phyloP scores from a whole-genome alignment of 2,329 filamentous ascomycete genomes.

The Chaetomium olivaceum region DNA sequence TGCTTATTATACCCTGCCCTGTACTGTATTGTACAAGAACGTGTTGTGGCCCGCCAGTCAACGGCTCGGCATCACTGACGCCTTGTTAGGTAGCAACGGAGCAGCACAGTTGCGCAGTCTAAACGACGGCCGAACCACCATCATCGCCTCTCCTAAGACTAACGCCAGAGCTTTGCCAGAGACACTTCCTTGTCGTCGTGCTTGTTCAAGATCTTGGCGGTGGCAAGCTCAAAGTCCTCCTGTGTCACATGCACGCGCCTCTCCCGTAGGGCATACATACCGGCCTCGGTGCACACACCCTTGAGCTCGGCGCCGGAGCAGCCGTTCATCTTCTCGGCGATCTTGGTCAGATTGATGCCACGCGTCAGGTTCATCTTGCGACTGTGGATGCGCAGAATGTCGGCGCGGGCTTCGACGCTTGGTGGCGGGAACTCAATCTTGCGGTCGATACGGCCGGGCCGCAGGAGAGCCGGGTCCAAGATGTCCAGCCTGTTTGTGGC shows the following conservation, averaged over 20 bases:
- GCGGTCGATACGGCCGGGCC: constrained; percentile 95
- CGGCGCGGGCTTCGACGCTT: constrained; percentile 91
- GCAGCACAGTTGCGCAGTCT: constrained; percentile 1
- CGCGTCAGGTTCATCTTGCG: constrained; percentile 98
- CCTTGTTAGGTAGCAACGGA: not conserved
- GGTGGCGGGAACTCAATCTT: constrained; percentile 99
- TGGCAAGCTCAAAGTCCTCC: constrained; percentile 97
- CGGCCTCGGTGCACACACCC: constrained; percentile 97
- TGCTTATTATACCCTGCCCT: not conserved
- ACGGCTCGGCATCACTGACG: not conserved
- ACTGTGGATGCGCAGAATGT: constrained; percentile 96
- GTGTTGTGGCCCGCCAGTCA: not conserved
- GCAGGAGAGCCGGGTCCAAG: constrained; percentile 87
- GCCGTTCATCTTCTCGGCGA: constrained; percentile 99
- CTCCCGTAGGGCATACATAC: constrained; percentile 96
- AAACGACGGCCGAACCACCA: not conserved
- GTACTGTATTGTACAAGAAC: not conserved
- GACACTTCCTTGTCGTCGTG: constrained; percentile 98
- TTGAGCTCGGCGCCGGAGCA: constrained; percentile 97
- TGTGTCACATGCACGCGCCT: constrained; percentile 96
- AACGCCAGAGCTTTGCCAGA: constrained; percentile 73
- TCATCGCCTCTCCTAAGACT: constrained; percentile 5
- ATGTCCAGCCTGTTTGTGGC: constrained; percentile 98
- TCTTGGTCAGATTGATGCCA: constrained; percentile 96
- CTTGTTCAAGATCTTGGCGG: constrained; percentile 99